Conservation (phyloP, 1,284 basidiomycete genomes). For the Tetrapyrgos nigripes region DNA sequence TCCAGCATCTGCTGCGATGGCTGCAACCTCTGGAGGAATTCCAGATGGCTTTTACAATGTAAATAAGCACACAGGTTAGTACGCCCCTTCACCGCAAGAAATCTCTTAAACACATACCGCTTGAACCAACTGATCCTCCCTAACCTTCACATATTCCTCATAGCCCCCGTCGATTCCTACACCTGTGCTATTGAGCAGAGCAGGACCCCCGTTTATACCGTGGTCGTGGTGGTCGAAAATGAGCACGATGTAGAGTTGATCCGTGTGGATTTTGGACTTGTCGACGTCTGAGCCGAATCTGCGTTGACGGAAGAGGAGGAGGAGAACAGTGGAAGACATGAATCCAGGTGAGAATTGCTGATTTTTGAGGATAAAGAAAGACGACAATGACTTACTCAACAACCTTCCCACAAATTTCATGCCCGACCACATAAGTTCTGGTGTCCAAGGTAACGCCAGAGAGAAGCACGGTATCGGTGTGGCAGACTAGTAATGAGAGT, state of each 20-base stretch:
- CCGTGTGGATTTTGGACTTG: constrained; percentile 19
- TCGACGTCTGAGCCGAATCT: constrained; percentile 19
- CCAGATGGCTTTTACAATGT: constrained; percentile 21
- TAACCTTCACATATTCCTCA: constrained; percentile 27
- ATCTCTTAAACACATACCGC: constrained; percentile 20
- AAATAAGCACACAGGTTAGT: background rate
- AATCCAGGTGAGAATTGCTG: too few relatives aligned
- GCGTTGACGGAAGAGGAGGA: background rate
- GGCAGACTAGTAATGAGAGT: constrained; percentile 22
- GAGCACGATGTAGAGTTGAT: constrained; percentile 25
- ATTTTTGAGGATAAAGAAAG: too few relatives aligned
- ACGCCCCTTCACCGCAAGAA: background rate
- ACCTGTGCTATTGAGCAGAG: constrained; percentile 19
- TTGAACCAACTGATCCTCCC: constrained; percentile 24
- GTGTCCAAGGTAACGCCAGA: constrained; percentile 17
- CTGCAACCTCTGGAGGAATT: constrained; percentile 29
- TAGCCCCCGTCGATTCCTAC: constrained; percentile 30
- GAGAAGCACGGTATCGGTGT: constrained; percentile 29
- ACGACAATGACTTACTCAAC: constrained; percentile 18
- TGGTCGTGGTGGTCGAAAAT: constrained; percentile 17
- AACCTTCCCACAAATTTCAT: constrained; percentile 30
- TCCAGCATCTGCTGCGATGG: constrained; percentile 30
- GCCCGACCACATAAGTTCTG: constrained; percentile 31
- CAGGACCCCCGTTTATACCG: constrained; percentile 13
- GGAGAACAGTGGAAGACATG: background rate